A percentile compares a stretch with the other conserved stretches of the same genome.
Conservation (phyloP, 306 rosid genomes). For the Quercus suber region DNA sequence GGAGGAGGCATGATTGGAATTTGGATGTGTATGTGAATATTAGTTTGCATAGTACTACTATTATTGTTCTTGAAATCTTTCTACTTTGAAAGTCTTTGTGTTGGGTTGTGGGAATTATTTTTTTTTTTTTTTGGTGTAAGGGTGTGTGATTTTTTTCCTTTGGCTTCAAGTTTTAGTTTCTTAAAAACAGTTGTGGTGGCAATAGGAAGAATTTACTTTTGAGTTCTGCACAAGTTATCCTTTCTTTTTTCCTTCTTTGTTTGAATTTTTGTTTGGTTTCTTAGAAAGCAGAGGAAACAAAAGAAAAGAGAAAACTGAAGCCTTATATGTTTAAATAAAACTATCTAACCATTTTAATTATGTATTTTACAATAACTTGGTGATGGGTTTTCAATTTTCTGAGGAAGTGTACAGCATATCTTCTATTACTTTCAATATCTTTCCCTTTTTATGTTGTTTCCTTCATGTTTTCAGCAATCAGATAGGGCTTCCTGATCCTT, state of each 20-base stretch:
- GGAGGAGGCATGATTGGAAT: conserved; percentile 26
- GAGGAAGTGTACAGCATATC: neutral
- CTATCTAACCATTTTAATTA: neutral
- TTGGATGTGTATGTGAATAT: neutral
- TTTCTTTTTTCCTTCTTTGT: neutral
- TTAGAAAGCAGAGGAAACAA: neutral
- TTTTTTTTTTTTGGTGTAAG: neutral
- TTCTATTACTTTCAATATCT: neutral
- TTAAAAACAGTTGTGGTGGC: neutral
- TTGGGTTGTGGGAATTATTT: neutral
- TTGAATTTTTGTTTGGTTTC: neutral
- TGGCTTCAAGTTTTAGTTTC: neutral
- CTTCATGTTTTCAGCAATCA: neutral
- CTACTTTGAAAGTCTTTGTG: neutral
- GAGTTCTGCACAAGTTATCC: neutral
- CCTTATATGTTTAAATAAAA: neutral
- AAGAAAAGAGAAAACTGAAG: neutral
- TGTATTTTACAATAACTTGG: neutral
- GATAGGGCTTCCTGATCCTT: neutral
- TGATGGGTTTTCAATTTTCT: neutral
- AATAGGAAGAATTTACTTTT: neutral
- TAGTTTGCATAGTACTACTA: neutral
- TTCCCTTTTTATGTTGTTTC: neutral
- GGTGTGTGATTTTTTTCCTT: neutral
- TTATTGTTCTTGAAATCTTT: neutral